phyloP scores from a whole-genome alignment of 352 stramenopile species.

The Phytophthora melonis region DNA sequence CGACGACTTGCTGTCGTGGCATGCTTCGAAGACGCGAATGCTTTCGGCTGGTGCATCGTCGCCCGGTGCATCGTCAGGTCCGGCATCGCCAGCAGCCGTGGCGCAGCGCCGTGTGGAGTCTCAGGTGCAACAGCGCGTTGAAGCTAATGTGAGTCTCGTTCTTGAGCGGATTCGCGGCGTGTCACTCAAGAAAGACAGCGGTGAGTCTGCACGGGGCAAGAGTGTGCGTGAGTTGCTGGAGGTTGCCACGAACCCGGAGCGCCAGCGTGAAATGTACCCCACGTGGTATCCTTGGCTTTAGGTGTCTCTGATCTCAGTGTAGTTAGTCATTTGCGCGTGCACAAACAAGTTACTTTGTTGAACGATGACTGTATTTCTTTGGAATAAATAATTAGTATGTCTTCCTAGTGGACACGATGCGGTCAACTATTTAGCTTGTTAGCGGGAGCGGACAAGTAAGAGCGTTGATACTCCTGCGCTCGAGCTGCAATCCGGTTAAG shows the following conservation, averaged over 20 bases:
- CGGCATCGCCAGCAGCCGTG: conserved; percentile 39
- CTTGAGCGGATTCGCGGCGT: conserved; percentile 83
- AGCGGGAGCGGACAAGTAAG: conserved; percentile 18
- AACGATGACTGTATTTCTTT: conserved; percentile 21
- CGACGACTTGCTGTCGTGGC: conserved; percentile 89
- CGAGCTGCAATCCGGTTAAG: conserved; percentile 42
- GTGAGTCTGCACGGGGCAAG: conserved; percentile 68
- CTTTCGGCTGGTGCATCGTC: conserved; percentile 32
- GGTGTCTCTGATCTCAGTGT: conserved; percentile 20
- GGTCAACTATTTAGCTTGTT: conserved; percentile 1
- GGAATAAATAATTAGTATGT: conserved; percentile 41
- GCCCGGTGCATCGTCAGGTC: conserved; percentile 26
- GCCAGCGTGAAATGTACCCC: conserved; percentile 87
- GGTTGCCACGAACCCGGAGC: conserved; percentile 83
- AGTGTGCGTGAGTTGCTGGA: conserved; percentile 84
- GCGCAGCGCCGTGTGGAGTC: conserved; percentile 72
- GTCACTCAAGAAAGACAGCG: conserved; percentile 78
- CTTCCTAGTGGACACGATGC: conserved; percentile 4
- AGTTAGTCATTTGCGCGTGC: conserved; percentile 23
- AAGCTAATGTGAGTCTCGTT: conserved; percentile 87
- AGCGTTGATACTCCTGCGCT: conserved; percentile 30
- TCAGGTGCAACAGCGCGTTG: conserved; percentile 86
- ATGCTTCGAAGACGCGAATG: conserved; percentile 87
- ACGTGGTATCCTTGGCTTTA: conserved; percentile 91
- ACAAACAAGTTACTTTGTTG: conserved; percentile 21